Evolutionary conservation across 306 rosid genomes (phyloP).

Genomic region (Corylus heterophylla): DNA sequence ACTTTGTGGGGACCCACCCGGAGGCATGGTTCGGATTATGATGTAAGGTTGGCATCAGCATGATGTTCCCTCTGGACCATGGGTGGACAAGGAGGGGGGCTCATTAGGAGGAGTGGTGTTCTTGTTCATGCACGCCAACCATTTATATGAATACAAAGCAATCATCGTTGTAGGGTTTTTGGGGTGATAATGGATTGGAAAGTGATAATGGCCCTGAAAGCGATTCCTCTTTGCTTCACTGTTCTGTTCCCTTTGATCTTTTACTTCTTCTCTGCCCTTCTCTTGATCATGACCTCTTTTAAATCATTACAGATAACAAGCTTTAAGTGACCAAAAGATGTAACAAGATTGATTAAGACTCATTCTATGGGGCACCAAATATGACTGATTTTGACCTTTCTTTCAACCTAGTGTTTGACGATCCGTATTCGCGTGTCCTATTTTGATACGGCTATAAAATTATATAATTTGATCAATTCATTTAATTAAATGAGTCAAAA

Average conservation of each 20-base stretch:
- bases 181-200: constrained; percentile 41
- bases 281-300: constrained; percentile 21
- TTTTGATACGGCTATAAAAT: no score
- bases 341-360: neutral
- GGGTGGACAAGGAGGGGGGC: constrained; percentile 23
- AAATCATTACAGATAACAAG: constrained; percentile 28
- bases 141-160: constrained; percentile 21
- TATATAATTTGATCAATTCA: no score
- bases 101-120: constrained; percentile 22
- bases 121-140: constrained; percentile 48
- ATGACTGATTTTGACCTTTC: no score
- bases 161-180: constrained; percentile 47
- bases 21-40: constrained; percentile 10
- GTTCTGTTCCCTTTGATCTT: constrained; percentile 16
- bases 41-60: constrained; percentile 54
- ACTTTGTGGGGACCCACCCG: constrained; percentile 6
- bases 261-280: constrained; percentile 6
- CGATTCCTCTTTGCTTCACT: constrained; percentile 4
- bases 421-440: no score
- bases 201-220: constrained; percentile 31
- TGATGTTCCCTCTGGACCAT: constrained; percentile 35
- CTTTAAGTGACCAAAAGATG: neutral
- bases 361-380: no score
- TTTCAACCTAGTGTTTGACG: no score
- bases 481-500: no score